These are phyloP conservation scores for Haplosporangium gracile DNA, from an alignment of 192 early-diverging fungal species.

Conservation along the genomic window DNA sequence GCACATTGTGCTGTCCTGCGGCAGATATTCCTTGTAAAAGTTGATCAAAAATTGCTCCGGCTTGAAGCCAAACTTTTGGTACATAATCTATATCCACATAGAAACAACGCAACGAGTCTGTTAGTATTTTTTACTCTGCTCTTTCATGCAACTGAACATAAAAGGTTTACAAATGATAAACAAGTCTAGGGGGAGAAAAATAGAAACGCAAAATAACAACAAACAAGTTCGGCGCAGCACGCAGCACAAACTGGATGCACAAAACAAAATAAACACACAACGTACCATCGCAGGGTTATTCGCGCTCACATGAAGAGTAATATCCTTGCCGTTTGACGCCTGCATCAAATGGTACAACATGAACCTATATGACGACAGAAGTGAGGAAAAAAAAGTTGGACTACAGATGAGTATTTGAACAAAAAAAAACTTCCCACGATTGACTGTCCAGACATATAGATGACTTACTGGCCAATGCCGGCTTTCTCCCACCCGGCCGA, in stretches of 20 bases:
- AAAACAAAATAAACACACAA: neutral
- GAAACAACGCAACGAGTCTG: neutral
- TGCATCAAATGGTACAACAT: constrained; percentile 91
- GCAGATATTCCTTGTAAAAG: constrained; percentile 93
- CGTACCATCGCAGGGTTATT: constrained; percentile 91
- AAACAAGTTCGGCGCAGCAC: neutral
- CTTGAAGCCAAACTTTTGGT: constrained; percentile 95
- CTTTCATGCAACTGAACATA: neutral
- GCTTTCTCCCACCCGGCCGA: constrained; percentile 86
- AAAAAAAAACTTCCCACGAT: neutral
- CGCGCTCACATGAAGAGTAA: constrained; percentile 94
- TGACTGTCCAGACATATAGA: neutral
- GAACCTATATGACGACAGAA: constrained; percentile 59
- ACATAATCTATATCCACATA: constrained; percentile 71
- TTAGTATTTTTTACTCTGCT: neutral
- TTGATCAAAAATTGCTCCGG: constrained; percentile 91
- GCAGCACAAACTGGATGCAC: neutral
- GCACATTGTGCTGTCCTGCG: constrained; percentile 75
- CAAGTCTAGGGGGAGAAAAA: neutral
- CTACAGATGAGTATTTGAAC: neutral
- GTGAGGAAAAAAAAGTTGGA: neutral
- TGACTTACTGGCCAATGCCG: constrained; percentile 81
- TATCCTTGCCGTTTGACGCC: constrained; percentile 77
- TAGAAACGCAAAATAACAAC: neutral
- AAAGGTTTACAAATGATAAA: neutral